phyloP scores from a whole-genome alignment of 768 basidiomycete genomes.

The Podaxis sp. region DNA sequence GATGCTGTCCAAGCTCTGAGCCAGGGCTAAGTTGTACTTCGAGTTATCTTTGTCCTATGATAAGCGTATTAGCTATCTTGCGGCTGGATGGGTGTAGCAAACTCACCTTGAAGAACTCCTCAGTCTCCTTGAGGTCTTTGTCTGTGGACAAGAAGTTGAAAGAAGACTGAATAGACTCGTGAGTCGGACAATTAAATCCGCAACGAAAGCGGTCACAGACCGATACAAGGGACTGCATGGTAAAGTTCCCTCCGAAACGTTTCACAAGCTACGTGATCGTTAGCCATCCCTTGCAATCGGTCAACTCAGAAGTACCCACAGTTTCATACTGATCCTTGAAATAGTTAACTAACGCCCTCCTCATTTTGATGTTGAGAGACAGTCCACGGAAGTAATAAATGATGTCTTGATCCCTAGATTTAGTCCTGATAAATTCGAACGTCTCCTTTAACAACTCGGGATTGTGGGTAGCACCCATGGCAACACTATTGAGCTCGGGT shows the following conservation, averaged over 20 bases:
- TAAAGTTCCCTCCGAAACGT: constrained; percentile 68
- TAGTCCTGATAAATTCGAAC: constrained; percentile 51
- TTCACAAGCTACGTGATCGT: constrained; percentile 45
- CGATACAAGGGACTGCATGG: constrained; percentile 46
- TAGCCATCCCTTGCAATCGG: neutral
- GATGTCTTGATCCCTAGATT: constrained; percentile 58
- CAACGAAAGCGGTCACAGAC: constrained; percentile 28
- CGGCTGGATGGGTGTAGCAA: constrained; percentile 8
- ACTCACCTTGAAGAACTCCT: constrained; percentile 72
- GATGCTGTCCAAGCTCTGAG: constrained; percentile 68
- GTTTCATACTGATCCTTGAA: constrained; percentile 66
- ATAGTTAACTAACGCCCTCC: constrained; percentile 51
- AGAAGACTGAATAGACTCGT: constrained; percentile 23
- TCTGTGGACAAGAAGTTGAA: constrained; percentile 54
- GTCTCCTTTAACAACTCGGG: constrained; percentile 54
- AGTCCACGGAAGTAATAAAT: constrained; percentile 61
- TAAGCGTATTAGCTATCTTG: constrained; percentile 18
- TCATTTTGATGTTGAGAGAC: constrained; percentile 47
- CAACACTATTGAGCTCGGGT: constrained; percentile 39
- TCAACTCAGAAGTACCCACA: constrained; percentile 32
- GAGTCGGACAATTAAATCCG: neutral
- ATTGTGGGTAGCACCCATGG: constrained; percentile 60
- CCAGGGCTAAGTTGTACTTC: constrained; percentile 59
- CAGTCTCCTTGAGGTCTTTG: constrained; percentile 57
- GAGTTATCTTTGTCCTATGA: constrained; percentile 60